These are phyloP conservation scores for Triticum aestivum DNA, from an alignment of 176 grass and related monocot genomes.

Conservation along the genomic window DNA sequence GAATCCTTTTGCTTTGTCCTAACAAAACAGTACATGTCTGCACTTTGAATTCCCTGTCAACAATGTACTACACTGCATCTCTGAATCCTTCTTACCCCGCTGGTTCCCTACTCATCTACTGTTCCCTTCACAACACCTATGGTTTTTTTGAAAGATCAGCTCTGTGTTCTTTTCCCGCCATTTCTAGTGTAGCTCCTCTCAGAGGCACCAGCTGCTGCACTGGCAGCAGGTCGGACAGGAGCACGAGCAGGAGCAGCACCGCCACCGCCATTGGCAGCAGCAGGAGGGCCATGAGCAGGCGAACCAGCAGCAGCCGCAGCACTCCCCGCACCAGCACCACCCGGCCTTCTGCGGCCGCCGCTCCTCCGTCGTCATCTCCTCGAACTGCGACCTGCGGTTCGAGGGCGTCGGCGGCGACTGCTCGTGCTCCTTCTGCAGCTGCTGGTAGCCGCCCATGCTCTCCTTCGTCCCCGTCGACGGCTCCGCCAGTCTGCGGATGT, in stretches of 20 bases:
- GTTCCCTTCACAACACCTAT: neutral
- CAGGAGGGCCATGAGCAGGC: constrained; percentile 31
- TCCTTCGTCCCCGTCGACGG: constrained; percentile 48
- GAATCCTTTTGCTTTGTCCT: neutral
- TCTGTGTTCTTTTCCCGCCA: neutral
- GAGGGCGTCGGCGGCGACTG: neutral
- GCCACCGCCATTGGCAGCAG: constrained; percentile 20
- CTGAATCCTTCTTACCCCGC: neutral
- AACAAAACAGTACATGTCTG: constrained; percentile 9
- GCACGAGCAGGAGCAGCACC: neutral
- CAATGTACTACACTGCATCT: constrained; percentile 38
- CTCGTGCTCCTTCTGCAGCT: constrained; percentile 24
- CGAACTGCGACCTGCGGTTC: constrained; percentile 4
- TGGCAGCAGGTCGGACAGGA: neutral
- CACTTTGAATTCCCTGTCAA: neutral
- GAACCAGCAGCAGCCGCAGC: constrained; percentile 48
- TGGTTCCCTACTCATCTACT: constrained; percentile 19
- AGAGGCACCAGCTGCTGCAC: constrained; percentile 21
- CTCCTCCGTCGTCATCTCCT: constrained; percentile 51
- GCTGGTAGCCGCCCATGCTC: constrained; percentile 18
- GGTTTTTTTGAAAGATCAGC: neutral
- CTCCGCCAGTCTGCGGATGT: constrained; percentile 30
- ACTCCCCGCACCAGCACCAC: constrained; percentile 37
- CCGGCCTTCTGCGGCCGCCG: neutral
- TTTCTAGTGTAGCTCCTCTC: neutral